Evolutionary conservation across 2,329 filamentous ascomycete species (phyloP).

Genomic region (Gliomastix tumulicola): DNA sequence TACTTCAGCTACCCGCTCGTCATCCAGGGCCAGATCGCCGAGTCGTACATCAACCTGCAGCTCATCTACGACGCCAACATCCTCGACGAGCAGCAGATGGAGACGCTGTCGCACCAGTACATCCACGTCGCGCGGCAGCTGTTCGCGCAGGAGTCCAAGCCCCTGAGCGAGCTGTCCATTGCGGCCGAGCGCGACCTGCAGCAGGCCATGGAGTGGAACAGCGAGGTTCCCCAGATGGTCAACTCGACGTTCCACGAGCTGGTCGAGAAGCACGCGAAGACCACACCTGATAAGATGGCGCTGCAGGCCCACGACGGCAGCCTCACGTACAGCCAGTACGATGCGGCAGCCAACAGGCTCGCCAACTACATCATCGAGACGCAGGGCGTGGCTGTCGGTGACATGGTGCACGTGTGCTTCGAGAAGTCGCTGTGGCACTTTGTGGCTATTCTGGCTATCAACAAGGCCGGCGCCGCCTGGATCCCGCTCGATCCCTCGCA

Average conservation of each 20-base stretch:
- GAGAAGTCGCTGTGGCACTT: slow-evolving; percentile 2
- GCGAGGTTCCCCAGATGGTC: not conserved
- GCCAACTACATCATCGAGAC: slow-evolving; percentile 1
- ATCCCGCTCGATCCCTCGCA: slow-evolving; percentile 2
- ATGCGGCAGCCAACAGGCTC: not conserved
- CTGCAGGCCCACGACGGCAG: slow-evolving; percentile 32
- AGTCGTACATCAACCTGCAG: not conserved
- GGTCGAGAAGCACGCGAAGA: not conserved
- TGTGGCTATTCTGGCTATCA: slow-evolving; percentile 3
- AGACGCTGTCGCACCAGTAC: slow-evolving; percentile 4
- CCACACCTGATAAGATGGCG: slow-evolving; percentile 18
- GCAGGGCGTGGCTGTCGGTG: not conserved
- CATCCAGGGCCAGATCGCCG: not conserved
- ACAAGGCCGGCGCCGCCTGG: slow-evolving; percentile 3
- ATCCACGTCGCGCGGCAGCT: slow-evolving; percentile 2
- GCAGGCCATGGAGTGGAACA: not conserved
- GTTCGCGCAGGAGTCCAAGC: slow-evolving; percentile 12
- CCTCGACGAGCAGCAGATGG: slow-evolving; percentile 7
- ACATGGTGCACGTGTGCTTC: slow-evolving; percentile 1
- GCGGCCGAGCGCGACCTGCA: not conserved
- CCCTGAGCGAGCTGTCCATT: slow-evolving; percentile 2
- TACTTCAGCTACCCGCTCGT: slow-evolving; percentile 6
- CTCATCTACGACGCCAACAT: slow-evolving; percentile 3
- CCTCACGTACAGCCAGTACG: slow-evolving; percentile 27
- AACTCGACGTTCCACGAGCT: not conserved